These are phyloP conservation scores for Conticribra guillardii DNA, from an alignment of 108 stramenopile species.

Conservation along the genomic window DNA sequence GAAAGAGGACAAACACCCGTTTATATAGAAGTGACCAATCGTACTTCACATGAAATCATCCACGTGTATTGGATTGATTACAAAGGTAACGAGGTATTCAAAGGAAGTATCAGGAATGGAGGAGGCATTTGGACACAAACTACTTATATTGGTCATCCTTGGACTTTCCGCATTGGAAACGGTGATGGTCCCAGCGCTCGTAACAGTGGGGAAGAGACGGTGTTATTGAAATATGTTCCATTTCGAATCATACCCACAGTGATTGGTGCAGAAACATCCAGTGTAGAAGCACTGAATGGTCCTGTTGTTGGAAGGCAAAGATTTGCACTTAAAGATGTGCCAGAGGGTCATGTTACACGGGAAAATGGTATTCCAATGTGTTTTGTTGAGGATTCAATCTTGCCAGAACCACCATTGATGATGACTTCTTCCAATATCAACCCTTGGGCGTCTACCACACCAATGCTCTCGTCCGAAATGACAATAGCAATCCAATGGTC, in stretches of 20 bases:
- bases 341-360: conserved; percentile 14
- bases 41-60: conserved; percentile 29
- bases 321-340: conserved; percentile 46
- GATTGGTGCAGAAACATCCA: conserved; percentile 39
- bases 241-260: conserved; percentile 69
- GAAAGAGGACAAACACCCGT: conserved; percentile 65
- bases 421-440: not conserved
- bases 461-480: conserved; percentile 8
- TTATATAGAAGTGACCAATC: conserved; percentile 65
- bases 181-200: not conserved
- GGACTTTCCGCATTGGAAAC: conserved; percentile 65
- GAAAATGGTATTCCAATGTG: conserved; percentile 35
- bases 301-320: conserved; percentile 34
- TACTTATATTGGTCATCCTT: conserved; percentile 68
- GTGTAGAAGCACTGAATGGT: conserved; percentile 9
- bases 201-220: not conserved
- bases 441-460: not conserved
- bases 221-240: conserved; percentile 42
- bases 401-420: conserved; percentile 35
- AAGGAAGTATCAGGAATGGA: conserved; percentile 47
- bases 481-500: conserved; percentile 58
- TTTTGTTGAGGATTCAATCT: conserved; percentile 47
- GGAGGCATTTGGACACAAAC: conserved; percentile 61
- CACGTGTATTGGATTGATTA: conserved; percentile 80
- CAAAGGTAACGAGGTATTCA: conserved; percentile 58